Evolutionary conservation across 139 green algal species (phyloP), one percentile per base, ranked within the genome.

Genomic region (Astrephomene gubernaculifera): DNA sequence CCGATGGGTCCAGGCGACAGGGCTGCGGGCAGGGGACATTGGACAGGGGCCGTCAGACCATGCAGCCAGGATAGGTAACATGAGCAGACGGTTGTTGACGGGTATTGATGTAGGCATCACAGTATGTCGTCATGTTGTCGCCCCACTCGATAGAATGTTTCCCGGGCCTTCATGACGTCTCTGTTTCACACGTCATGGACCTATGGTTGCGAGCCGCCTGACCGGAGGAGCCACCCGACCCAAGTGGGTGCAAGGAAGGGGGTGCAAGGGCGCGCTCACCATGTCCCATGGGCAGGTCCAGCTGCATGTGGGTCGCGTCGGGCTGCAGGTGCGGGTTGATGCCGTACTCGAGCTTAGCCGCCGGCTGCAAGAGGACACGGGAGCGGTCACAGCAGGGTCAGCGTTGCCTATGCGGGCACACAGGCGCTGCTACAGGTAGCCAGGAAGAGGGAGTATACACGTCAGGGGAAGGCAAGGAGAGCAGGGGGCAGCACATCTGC

Each of bases 261-360:
- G 12, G 49, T 57, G 12, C 49, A 57, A 12, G 17, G 49, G 49
- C 2, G 71, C 2, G 31, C 81, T 65, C 41, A 87, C 82, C 82
- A 22, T 80, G 54, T 25, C 71, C 71, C 57, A 88, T 76, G 63
- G 72, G 72, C 61, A 88, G 71, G 3, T 88, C 63, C 52, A 88
- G 53, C 1, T 53, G 65, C 65, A 88, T 79, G 52, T 82, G 63
- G 36, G 21, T 41, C 21, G 57, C 71, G 17, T 87, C 71, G 1
- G 38, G 35, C 14, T 17, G 49, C 65, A 88, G 38, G 52, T 87
- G 81, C 43, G 71, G 81, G 53, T 53, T 73, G 35, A 83, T 85
- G n/a, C 73, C 79, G 69, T 88, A 88, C 43, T 89, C 82, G 36
- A 91, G 83, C 79, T 88, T 88, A 21, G 71, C 61, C 1, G 39